Evolutionary conservation across 2,329 filamentous ascomycete species (phyloP).

Genomic region (Penicillium sp.): DNA sequence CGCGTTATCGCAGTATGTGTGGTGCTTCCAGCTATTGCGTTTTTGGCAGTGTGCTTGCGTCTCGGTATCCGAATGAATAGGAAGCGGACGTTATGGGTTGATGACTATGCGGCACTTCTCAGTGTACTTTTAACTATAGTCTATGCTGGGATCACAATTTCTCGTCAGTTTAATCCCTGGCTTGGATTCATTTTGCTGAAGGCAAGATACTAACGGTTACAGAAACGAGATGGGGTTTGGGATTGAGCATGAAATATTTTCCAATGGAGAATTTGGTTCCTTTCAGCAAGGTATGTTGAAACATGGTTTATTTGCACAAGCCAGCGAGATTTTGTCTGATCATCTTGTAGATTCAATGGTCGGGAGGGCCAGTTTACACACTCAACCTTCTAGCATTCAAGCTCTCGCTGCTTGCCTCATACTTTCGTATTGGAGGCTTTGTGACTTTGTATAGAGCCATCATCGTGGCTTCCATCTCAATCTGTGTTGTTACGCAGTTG

Average conservation of each 20-base stretch:
- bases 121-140: slow-evolving; percentile 21
- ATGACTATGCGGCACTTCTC: slow-evolving; percentile 29
- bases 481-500: slow-evolving; percentile 44
- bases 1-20: slow-evolving; percentile 26
- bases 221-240: slow-evolving; percentile 34
- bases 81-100: slow-evolving; percentile 25
- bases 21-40: slow-evolving; percentile 22
- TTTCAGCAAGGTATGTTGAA: slow-evolving; percentile 27
- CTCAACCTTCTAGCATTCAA: slow-evolving; percentile 50
- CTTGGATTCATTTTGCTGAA: not conserved
- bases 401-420: slow-evolving; percentile 50
- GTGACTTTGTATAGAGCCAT: slow-evolving; percentile 36
- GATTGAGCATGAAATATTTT: slow-evolving; percentile 20
- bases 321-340: not conserved
- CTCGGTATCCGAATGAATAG: slow-evolving; percentile 26
- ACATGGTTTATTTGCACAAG: not conserved
- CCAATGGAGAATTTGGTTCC: slow-evolving; percentile 26
- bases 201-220: not conserved
- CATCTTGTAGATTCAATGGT: slow-evolving; percentile 28
- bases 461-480: slow-evolving; percentile 38
- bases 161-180: slow-evolving; percentile 19
- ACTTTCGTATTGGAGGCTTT: slow-evolving; percentile 49
- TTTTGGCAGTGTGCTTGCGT: slow-evolving; percentile 26
- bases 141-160: slow-evolving; percentile 22
- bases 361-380: slow-evolving; percentile 29